Conservation (phyloP, 345 rosid species). For the Corymbia maculata region DNA sequence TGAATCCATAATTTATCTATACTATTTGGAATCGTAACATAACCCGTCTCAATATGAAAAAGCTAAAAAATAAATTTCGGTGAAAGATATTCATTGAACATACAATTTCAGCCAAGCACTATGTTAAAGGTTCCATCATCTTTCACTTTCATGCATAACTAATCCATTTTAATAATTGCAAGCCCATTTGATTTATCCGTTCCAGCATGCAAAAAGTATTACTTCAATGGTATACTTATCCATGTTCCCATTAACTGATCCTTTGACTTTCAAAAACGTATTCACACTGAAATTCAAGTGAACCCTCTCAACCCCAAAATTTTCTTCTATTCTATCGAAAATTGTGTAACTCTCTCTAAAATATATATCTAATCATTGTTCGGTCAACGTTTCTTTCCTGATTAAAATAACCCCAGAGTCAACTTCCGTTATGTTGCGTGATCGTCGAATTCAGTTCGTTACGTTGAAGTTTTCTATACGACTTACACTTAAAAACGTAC, state of each 20-base stretch:
- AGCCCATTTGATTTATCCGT: neutral
- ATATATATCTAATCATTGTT: neutral
- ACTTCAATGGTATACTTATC: neutral
- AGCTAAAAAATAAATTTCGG: neutral
- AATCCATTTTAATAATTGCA: neutral
- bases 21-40: neutral
- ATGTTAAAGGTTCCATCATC: neutral
- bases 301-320: neutral
- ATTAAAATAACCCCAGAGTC: neutral
- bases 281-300: neutral
- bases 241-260: neutral
- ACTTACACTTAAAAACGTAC: neutral
- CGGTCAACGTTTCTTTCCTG: neutral
- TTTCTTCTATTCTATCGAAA: neutral
- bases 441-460: neutral
- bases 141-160: neutral
- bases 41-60: neutral
- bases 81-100: too few relatives aligned
- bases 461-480: neutral
- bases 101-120: neutral
- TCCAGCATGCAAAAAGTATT: neutral
- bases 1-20: neutral
- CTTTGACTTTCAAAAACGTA: neutral
- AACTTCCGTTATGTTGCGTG: neutral
- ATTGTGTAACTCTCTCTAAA: neutral